Evolutionary conservation across 23 red algal genomes (phyloP).

Genomic region (Agarophyton chilense): DNA sequence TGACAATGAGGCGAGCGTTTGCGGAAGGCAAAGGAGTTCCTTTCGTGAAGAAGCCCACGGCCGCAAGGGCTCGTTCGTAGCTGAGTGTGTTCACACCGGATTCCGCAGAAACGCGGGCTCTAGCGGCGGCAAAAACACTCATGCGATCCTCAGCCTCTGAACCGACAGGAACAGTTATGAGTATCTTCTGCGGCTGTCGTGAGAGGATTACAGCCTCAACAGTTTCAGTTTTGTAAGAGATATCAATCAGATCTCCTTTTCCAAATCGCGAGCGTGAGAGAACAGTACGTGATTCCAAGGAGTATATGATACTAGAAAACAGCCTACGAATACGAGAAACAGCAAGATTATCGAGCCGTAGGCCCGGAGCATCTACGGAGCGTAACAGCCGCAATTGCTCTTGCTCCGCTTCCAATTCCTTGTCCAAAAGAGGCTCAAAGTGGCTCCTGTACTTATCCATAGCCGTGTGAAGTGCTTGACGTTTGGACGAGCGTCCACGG

Average conservation of each 20-base stretch:
- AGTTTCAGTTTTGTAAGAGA: slow-evolving; percentile 11
- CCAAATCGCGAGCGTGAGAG: background rate
- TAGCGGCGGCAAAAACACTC: background rate
- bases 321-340: background rate
- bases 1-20: slow-evolving; percentile 7
- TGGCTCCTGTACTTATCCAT: slow-evolving; percentile 31
- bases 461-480: slow-evolving; percentile 4
- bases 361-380: background rate
- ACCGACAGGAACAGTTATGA: slow-evolving; percentile 2
- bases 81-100: background rate
- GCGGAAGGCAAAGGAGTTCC: background rate
- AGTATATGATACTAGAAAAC: background rate
- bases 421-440: background rate
- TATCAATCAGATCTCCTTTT: slow-evolving; percentile 51
- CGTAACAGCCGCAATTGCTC: background rate
- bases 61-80: slow-evolving; percentile 21
- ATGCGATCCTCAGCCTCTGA: slow-evolving; percentile 25
- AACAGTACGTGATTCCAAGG: background rate
- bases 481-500: slow-evolving; percentile 30
- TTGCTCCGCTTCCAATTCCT: slow-evolving; percentile 32
- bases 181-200: background rate
- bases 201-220: slow-evolving; percentile 12
- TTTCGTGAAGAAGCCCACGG: background rate
- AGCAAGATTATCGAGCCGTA: background rate
- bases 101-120: background rate